These are phyloP conservation scores for Wilcoxina mikolae DNA, from an alignment of 495 filamentous ascomycete genomes.

Conservation along the genomic window DNA sequence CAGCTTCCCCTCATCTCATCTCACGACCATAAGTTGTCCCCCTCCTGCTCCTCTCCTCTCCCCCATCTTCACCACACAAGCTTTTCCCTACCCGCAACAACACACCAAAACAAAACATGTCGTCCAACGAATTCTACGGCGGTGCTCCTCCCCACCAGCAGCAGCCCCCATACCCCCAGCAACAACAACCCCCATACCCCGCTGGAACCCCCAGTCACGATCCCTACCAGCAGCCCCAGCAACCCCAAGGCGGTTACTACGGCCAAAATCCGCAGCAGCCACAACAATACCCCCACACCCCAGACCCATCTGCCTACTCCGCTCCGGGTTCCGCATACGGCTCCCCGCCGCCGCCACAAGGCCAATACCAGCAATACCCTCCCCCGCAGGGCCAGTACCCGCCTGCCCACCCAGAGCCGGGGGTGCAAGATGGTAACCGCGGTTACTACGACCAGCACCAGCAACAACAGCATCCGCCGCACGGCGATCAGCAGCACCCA, in stretches of 20 bases:
- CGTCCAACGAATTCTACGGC: neutral
- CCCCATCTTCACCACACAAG: neutral
- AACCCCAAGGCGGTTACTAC: too few relatives aligned
- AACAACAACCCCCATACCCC: too few relatives aligned
- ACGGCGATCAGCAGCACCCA: slow-evolving; percentile 17
- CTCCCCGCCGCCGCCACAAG: neutral
- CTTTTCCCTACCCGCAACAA: neutral
- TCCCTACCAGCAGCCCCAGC: too few relatives aligned
- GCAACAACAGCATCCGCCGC: slow-evolving; percentile 1
- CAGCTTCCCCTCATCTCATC: neutral
- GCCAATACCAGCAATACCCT: neutral
- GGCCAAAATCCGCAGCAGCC: too few relatives aligned
- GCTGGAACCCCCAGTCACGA: too few relatives aligned
- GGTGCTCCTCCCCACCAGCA: neutral
- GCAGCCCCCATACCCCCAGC: neutral
- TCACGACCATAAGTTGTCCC: neutral
- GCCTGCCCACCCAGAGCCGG: neutral
- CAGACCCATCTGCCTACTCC: too few relatives aligned
- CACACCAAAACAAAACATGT: neutral
- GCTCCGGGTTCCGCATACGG: too few relatives aligned
- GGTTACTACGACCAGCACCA: neutral
- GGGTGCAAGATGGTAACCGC: neutral
- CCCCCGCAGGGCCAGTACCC: neutral
- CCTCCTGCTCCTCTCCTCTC: neutral
- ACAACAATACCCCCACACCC: neutral